Percentiles rank a stretch among this genome's conserved stretches.
phyloP scores from a whole-genome alignment of 495 filamentous ascomycete genomes.

The Xylaria scruposa region DNA sequence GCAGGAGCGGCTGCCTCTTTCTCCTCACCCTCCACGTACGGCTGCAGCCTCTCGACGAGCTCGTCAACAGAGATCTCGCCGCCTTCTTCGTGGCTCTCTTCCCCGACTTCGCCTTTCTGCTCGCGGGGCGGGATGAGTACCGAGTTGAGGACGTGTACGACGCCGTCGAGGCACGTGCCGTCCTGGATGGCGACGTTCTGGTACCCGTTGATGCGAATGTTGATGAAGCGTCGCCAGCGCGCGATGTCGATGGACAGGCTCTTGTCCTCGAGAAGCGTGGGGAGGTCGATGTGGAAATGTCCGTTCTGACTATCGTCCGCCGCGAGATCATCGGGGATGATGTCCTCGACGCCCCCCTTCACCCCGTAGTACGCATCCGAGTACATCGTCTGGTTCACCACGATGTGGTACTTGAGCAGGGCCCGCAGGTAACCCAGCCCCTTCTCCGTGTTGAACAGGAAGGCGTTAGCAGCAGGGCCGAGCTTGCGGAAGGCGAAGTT shows the following conservation, averaged over 20 bases:
- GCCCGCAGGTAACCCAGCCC: constrained; percentile 75
- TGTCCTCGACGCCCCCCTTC: constrained; percentile 25
- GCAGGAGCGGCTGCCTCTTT: constrained; percentile 29
- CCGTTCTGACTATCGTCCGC: constrained; percentile 27
- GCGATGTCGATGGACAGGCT: constrained; percentile 70
- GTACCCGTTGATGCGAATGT: constrained; percentile 75
- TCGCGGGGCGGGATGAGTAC: constrained; percentile 77
- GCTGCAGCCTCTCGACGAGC: constrained; percentile 61
- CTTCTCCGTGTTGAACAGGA: constrained; percentile 72
- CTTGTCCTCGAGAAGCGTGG: constrained; percentile 67
- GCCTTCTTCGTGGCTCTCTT: constrained; percentile 40
- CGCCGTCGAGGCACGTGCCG: constrained; percentile 73
- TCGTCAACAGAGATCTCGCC: constrained; percentile 69
- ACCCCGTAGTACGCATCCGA: constrained; percentile 74
- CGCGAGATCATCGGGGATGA: constrained; percentile 2
- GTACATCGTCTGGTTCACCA: constrained; percentile 77
- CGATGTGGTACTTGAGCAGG: constrained; percentile 79
- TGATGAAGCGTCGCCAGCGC: constrained; percentile 65
- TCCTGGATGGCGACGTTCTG: constrained; percentile 66
- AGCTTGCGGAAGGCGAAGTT: constrained; percentile 78
- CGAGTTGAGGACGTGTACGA: constrained; percentile 72
- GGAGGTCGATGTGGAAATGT: constrained; percentile 66
- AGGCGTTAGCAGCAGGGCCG: constrained; percentile 71
- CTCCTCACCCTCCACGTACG: constrained; percentile 29
- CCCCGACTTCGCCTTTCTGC: constrained; percentile 26